Evolutionary conservation across 2,329 filamentous ascomycete genomes (phyloP).

Genomic region (Penicillium sp.): DNA sequence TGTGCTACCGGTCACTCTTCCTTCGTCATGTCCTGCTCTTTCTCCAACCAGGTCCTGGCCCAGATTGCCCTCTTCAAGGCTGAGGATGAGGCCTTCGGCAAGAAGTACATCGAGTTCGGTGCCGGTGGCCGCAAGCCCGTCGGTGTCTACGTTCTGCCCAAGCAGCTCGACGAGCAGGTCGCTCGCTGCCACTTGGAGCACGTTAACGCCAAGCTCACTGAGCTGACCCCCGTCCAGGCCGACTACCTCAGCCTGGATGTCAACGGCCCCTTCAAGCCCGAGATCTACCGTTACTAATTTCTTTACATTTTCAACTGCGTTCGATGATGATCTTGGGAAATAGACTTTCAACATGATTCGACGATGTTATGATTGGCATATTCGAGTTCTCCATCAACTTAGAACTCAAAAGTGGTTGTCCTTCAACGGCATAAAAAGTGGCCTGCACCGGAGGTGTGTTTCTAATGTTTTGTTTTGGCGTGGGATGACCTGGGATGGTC

Average conservation of each 20-base stretch:
- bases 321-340: conserved; percentile 35
- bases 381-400: conserved; percentile 46
- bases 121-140: conserved; percentile 85
- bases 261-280: conserved; percentile 94
- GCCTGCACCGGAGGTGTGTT: conserved; percentile 33
- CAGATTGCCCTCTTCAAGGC: conserved; percentile 99
- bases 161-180: conserved; percentile 99
- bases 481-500: conserved; percentile 36
- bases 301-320: conserved; percentile 30
- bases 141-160: conserved; percentile 94
- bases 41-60: conserved; percentile 99
- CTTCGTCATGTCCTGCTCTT: conserved; percentile 99
- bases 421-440: conserved; percentile 62
- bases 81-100: conserved; percentile 77
- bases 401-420: conserved; percentile 54
- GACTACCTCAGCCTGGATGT: conserved; percentile 87
- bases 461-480: conserved; percentile 31
- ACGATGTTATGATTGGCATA: conserved; percentile 60
- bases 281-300: conserved; percentile 69
- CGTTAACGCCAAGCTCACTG: conserved; percentile 90
- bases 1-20: conserved; percentile 99
- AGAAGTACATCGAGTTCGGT: conserved; percentile 96
- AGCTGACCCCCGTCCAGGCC: conserved; percentile 80
- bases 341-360: conserved; percentile 57
- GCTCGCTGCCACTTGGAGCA: conserved; percentile 89